Conservation (phyloP, 139 green algal species). For the Trebouxia sp. region DNA sequence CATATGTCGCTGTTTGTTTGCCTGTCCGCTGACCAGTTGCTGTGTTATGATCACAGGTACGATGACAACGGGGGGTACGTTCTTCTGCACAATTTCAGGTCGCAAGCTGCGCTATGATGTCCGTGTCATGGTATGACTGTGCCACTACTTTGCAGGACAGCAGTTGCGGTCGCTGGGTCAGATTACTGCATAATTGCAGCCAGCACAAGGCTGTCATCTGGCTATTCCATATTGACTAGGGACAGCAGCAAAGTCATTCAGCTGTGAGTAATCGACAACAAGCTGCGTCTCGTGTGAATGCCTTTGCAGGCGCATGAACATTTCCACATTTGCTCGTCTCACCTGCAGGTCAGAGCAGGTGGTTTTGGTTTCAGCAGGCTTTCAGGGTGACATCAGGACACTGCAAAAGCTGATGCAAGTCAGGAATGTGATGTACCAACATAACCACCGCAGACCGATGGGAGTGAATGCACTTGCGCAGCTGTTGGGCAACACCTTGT, state of each 20-base stretch:
- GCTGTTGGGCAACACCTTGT: constrained; percentile 96
- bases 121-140: neutral
- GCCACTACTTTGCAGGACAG: constrained; percentile 66
- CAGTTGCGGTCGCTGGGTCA: constrained; percentile 89
- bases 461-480: constrained; percentile 86
- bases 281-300: neutral
- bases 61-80: constrained; percentile 76
- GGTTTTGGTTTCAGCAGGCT: constrained; percentile 89
- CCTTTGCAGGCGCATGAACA: neutral
- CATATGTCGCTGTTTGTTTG: no score
- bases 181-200: constrained; percentile 96
- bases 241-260: constrained; percentile 80
- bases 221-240: constrained; percentile 95
- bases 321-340: neutral
- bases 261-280: constrained; percentile 65
- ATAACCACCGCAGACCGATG: constrained; percentile 88
- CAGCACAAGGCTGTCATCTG: constrained; percentile 92
- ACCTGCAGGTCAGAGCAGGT: constrained; percentile 72
- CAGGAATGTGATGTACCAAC: constrained; percentile 79
- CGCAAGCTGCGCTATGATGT: neutral
- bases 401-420: constrained; percentile 91
- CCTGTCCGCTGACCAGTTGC: no score
- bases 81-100: neutral
- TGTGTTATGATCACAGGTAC: constrained; percentile 56
- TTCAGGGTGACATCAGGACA: constrained; percentile 86